phyloP scores from a whole-genome alignment of 805 yeast species.

The Hanseniaspora lindneri region DNA sequence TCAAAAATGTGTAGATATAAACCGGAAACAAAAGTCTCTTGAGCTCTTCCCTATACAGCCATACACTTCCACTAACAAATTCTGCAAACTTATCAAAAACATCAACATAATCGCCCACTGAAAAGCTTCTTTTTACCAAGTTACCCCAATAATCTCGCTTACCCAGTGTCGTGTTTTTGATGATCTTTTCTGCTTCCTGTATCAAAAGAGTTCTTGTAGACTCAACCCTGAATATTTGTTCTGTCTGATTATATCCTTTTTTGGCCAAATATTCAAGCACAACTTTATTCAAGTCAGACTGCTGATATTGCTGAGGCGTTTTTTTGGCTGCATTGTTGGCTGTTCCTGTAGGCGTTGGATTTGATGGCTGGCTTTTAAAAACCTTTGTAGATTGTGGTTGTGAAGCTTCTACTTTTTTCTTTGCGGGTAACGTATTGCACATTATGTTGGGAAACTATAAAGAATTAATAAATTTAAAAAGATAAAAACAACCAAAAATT shows the following conservation, averaged over 20 bases:
- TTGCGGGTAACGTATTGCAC: too few relatives aligned
- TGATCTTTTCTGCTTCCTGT: constrained; percentile 26
- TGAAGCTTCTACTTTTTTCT: too few relatives aligned
- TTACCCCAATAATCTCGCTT: constrained; percentile 27
- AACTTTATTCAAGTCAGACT: constrained; percentile 65
- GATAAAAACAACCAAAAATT: too few relatives aligned
- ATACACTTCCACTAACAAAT: constrained; percentile 87
- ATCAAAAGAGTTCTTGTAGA: constrained; percentile 50
- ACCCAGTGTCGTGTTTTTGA: constrained; percentile 10
- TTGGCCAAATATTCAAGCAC: constrained; percentile 86
- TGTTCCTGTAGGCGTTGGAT: background rate
- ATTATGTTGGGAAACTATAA: too few relatives aligned
- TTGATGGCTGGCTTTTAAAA: background rate
- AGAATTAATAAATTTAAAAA: too few relatives aligned
- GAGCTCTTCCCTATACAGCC: constrained; percentile 80
- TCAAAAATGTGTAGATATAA: constrained; percentile 80
- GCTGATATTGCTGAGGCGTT: constrained; percentile 37
- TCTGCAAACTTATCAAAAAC: constrained; percentile 70
- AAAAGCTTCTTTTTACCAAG: constrained; percentile 22
- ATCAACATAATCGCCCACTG: constrained; percentile 59
- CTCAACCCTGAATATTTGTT: constrained; percentile 85
- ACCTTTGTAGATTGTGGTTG: background rate
- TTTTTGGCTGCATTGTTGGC: background rate
- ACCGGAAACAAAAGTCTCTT: constrained; percentile 77
- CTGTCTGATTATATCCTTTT: constrained; percentile 89